Base-by-base conservation (phyloP, 2,329 filamentous ascomycete species). In the Orbilia blumenaviensis region DNA sequence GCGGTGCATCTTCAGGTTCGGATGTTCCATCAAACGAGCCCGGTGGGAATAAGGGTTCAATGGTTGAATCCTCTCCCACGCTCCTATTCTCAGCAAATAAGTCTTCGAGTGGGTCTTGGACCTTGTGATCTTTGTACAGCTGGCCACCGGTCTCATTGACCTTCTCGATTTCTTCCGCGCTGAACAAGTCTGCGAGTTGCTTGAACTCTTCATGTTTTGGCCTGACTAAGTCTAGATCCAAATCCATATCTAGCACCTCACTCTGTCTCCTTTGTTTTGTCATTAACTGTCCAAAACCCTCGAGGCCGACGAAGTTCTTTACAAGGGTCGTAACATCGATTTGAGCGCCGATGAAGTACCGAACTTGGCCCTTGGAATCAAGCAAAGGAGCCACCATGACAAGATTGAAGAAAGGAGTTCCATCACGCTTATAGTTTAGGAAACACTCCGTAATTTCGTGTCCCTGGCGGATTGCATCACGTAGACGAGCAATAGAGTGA, bases 341-440 rank as follows among this genome's bases (percentile, higher is more conserved):
- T 80, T 92, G 90, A 0, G 90, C 90, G 23, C 91, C 91, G 66
- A 93, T 88, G 80, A 88, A 89, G 81, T 92, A 93, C 27, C 90
- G 86, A 0, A 91, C 85, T 0, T 85, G 84, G 1, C 91, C 91
- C 16, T 87, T 86, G 48, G 87, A 90, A 80, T 93, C 91, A 78
- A 89, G 87, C 0, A 93, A 83, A 0, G 90, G 91, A 0, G 90
- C 89, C n/a, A 88, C 87, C 88, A 92, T 91, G 23, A 92, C 84
- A 1, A 93, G 85, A 77, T 93, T 93, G 86, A 93, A 90, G 80
- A 93, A 93, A 0, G 90, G 90, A 0, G 89, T 91, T 0, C 91
- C 91, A 79, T 93, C 91, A n/a, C 90, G 88, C 32, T 83, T 88
- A 86, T 92, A 94, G 81, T 94, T 94, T 38, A 94, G 83, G 66